These are phyloP conservation scores for Emericellopsis terricola DNA, from an alignment of 495 filamentous ascomycete genomes.

Conservation along the genomic window DNA sequence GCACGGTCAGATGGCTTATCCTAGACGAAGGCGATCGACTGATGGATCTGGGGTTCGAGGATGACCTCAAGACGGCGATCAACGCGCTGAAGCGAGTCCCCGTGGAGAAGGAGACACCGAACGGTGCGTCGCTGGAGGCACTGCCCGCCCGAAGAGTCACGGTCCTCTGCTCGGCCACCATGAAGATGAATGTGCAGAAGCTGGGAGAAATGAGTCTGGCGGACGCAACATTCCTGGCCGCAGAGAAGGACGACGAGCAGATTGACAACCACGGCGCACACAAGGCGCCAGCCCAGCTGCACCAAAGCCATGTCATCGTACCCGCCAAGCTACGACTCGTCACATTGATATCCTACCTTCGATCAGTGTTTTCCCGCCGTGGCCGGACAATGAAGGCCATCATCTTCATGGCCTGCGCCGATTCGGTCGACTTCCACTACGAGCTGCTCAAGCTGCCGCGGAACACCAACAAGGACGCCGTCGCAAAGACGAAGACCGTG, in stretches of 20 bases:
- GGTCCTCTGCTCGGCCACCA: slow-evolving; percentile 86
- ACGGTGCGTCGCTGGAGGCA: slow-evolving; percentile 24
- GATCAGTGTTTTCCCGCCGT: slow-evolving; percentile 67
- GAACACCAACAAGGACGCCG: slow-evolving; percentile 9
- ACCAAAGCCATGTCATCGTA: slow-evolving; percentile 72
- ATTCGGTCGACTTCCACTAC: slow-evolving; percentile 93
- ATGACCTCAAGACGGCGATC: slow-evolving; percentile 65
- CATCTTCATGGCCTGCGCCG: slow-evolving; percentile 90
- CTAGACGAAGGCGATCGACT: slow-evolving; percentile 90
- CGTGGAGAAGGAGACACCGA: slow-evolving; percentile 16
- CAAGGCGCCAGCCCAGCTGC: slow-evolving; percentile 78
- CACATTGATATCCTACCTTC: slow-evolving; percentile 64
- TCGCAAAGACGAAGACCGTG: too few species aligned
- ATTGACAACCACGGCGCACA: slow-evolving; percentile 40
- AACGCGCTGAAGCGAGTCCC: slow-evolving; percentile 45
- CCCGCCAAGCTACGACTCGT: slow-evolving; percentile 82
- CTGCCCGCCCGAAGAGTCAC: slow-evolving; percentile 67
- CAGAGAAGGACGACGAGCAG: slow-evolving; percentile 23
- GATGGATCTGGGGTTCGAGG: slow-evolving; percentile 94
- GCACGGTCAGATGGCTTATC: slow-evolving; percentile 80
- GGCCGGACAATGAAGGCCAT: slow-evolving; percentile 88
- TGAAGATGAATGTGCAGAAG: slow-evolving; percentile 90
- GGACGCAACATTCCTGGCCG: slow-evolving; percentile 63
- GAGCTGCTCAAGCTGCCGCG: slow-evolving; percentile 53
- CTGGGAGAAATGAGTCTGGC: slow-evolving; percentile 88